Evolutionary conservation across 768 basidiomycete species (phyloP), one percentile per base, ranked within the genome.

Genomic region (Kwoniella pini): DNA sequence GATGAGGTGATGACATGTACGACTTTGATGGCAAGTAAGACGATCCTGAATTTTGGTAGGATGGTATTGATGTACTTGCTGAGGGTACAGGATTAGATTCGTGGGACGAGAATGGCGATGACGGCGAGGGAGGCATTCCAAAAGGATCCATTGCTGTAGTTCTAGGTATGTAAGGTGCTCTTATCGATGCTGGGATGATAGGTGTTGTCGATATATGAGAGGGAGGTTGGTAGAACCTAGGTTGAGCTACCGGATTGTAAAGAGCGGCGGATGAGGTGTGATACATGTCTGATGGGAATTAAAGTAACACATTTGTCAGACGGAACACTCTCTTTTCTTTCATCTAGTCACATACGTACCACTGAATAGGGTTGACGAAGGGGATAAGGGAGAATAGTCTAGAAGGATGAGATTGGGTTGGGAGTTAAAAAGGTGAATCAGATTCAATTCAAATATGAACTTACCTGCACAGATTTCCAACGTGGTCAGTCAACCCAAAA

Each of bases 31-130:
- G 27, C 19, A 43, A 12, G 44, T 24, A 22, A 19, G 49, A 33
- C 33, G 62, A 60, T 10, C 54, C 54, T 17, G 61, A 46, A 12
- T 54, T 46, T 0, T 58, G 48, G 2, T 62, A 50, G 38, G 61
- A 66, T 2, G 67, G 56, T 3, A 64, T 65, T 19, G 70, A 71
- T 13, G 63, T 58, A 11, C 36, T 42, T 26, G 52, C 36, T 38
- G 52, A 53, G 22, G 44, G 15, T 17, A 15, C 30, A n/a, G 48
- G 30, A 38, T 64, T 67, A 30, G 64, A 64, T 17, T 46, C 61
- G 31, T 61, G 36, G 13, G 54, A 22, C 1, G 60, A 59, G 28
- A 54, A 30, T 22, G 52, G 52, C 19, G 52, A 48, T 36, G 55
- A 59, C 31, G 62, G 52, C 9, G 62, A 63, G n/a, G 55, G 54